These are phyloP conservation scores for Elongisporangium anandrum DNA, from an alignment of 352 stramenopile genomes.

Conservation along the genomic window DNA sequence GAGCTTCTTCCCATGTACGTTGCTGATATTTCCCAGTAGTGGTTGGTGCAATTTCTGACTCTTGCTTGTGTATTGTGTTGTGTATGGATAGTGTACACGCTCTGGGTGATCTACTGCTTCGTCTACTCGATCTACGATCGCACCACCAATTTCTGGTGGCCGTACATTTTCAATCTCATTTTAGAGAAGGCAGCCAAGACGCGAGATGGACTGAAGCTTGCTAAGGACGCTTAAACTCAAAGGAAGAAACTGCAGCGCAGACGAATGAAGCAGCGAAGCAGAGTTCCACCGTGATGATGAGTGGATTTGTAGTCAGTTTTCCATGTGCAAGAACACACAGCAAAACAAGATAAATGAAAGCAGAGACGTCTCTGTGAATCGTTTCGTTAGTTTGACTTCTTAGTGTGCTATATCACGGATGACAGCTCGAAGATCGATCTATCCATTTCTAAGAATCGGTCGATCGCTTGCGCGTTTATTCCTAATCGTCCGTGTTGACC, in stretches of 20 bases:
- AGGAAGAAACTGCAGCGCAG: slow-evolving; percentile 18
- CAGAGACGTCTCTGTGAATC: no score
- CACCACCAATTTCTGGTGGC: slow-evolving; percentile 83
- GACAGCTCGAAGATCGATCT: no score
- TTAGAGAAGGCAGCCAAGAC: slow-evolving; percentile 59
- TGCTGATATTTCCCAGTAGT: neutral
- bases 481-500: slow-evolving; percentile 64
- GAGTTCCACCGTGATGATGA: neutral
- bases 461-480: slow-evolving; percentile 3
- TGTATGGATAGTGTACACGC: slow-evolving; percentile 78
- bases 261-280: slow-evolving; percentile 4
- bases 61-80: no score
- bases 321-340: neutral
- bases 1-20: slow-evolving; percentile 75
- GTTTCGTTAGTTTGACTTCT: neutral
- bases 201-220: slow-evolving; percentile 39
- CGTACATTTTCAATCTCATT: slow-evolving; percentile 80
- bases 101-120: slow-evolving; percentile 82
- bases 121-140: slow-evolving; percentile 81
- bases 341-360: neutral
- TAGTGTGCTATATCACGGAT: no score
- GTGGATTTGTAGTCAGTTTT: slow-evolving; percentile 1
- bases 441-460: neutral
- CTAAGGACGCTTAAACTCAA: slow-evolving; percentile 14
- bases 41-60: neutral